Base-by-base conservation (phyloP, 352 stramenopile species). In the Globisporangium solare region DNA sequence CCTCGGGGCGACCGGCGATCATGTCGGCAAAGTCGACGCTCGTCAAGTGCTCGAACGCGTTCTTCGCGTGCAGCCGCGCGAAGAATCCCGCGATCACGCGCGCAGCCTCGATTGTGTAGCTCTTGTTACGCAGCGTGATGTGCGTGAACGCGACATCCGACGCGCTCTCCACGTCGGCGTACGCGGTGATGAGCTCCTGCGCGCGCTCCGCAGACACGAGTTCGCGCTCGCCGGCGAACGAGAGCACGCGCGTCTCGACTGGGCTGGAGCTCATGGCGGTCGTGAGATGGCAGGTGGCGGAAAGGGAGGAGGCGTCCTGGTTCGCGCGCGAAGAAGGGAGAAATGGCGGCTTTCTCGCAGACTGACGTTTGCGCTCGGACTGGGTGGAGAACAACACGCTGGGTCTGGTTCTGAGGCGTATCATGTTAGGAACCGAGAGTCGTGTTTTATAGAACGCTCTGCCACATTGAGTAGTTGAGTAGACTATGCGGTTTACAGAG, bases 81-180 rank as follows among this genome's bases (percentile, higher is more conserved):
- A 94, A 83, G 51, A 92, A 89, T n/a, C 63, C 62, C 0, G 85
- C 83, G 53, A 94, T 82, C 40, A 93, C 78, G 21, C 76, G 71
- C 35, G 85, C 83, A 0, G 85, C 85, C 51, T 76, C 83, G 39
- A 94, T 56, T 32, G 82, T 91, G 74, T 91, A 93, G 74, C 83
- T 93, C 76, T 94, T 94, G 73, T 94, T 91, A 60, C 85, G 83
- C 63, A 94, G 75, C 60, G 85, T 89, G 47, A 94, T 87, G 67
- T 89, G 82, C 54, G 77, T 80, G 68, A 90, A 94, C 22, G 64
- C 49, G 51, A 61, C 48, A 5, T 65, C 53, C 18, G 64, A 40
- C 31, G 69, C 54, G 37, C 56, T 17, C 40, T 74, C 71, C 13
- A 64, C 60, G 22, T 66, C 51, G 0, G 63, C 68, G 51, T 89